Base-by-base conservation (phyloP, 164 flowering plant species). In the Macadamia integrifolia region DNA sequence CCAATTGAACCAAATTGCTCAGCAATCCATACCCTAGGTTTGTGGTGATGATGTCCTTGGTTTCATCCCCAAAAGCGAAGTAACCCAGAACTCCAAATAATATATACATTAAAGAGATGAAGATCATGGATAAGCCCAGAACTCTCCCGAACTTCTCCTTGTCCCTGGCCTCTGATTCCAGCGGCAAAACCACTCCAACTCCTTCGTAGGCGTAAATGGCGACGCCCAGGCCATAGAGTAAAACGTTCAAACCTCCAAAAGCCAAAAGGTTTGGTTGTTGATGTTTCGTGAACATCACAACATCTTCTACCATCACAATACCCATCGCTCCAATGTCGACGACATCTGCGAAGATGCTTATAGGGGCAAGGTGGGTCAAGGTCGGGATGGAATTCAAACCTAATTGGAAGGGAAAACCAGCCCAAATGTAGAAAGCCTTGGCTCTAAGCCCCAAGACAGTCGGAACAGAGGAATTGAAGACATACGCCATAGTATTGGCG, bases 271-370 rank as follows among this genome's bases (percentile, higher is more conserved):
- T 68, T 0, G 84, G 85, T 53, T 61, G 70, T 0, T n/a, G n/a
- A n/a, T 76, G 18, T 35, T 80, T 62, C 42, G 80, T 0, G 60
- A 76, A 77, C 13, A 82, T 69, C 60, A 76, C 3, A 9, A 80
- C 81, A 73, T 90, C 98, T 70, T 93, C 80, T 31, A 83, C 86
- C 91, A 93, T 86, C 56, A 93, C 96, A 31, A 86, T 83, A 1
- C 89, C 40, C 40, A 35, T 35, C 40, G 40, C 40, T 35, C 40
- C 40, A 4, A 35, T 1, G 40, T 35, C 40, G 6, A 89, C 91
- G 3, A 90, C 75, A 68, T 93, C 98, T 0, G 98, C 98, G 66
- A 93, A 93, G 28, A 93, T 93, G 72, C 97, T 93, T 79, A 93
- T 35, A 65, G 97, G 98, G 31, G 98, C 97, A 44, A 93, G 73